Evolutionary conservation across 2,329 filamentous ascomycete species (phyloP).

Genomic region (Ceratocystis cacaofunesta): DNA sequence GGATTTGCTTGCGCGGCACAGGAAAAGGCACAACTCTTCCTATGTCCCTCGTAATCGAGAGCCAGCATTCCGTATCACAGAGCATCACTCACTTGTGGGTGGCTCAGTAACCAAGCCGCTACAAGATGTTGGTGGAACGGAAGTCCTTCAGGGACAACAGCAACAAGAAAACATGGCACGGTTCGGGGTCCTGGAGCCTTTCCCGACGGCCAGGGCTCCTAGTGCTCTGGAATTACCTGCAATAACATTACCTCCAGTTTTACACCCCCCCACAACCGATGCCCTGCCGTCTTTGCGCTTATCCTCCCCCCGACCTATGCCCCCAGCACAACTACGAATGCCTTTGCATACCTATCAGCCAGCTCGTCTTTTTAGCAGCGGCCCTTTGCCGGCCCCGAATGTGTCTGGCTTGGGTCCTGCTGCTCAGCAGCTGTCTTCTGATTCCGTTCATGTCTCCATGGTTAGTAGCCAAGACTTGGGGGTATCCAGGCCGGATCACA

Average conservation of each 20-base stretch:
- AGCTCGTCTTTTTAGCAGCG: not conserved
- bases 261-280: not conserved
- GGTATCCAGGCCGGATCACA: too few relatives aligned
- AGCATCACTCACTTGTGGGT: not conserved
- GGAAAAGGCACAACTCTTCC: slow-evolving; percentile 46
- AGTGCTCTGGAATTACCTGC: too few relatives aligned
- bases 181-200: too few relatives aligned
- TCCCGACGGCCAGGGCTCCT: too few relatives aligned
- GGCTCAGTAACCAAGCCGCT: too few relatives aligned
- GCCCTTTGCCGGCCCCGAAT: not conserved
- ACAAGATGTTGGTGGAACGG: not conserved
- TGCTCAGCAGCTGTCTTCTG: not conserved
- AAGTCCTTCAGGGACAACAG: not conserved
- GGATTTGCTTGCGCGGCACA: slow-evolving; percentile 56
- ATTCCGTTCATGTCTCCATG: not conserved
- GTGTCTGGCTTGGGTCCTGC: not conserved
- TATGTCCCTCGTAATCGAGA: slow-evolving; percentile 37
- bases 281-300: not conserved
- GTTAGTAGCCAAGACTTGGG: too few relatives aligned
- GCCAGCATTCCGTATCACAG: slow-evolving; percentile 20
- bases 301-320: not conserved
- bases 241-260: not conserved
- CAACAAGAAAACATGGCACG: not conserved
- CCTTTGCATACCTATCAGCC: not conserved
- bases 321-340: not conserved